Evolutionary conservation across 805 yeast species (phyloP).

Genomic region (Cyberlindnera xishuangbannaensis): DNA sequence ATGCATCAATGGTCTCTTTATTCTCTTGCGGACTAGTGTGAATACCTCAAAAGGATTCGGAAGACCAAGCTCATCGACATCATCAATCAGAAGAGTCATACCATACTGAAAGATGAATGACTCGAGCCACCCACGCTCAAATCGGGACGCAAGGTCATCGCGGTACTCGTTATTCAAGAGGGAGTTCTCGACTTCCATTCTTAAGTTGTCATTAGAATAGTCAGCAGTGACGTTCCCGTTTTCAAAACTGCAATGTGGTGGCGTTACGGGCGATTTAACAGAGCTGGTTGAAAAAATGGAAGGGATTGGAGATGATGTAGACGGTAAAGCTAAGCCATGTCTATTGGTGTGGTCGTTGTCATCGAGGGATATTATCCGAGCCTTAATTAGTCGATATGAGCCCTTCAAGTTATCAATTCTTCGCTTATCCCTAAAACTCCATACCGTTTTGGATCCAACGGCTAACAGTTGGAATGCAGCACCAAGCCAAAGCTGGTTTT

Average conservation of each 20-base stretch:
- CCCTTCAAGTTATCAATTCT: slow-evolving; percentile 27
- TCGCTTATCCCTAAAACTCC: slow-evolving; percentile 14
- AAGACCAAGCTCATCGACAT: slow-evolving; percentile 24
- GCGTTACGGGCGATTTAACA: neutral
- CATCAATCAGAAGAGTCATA: slow-evolving; percentile 33
- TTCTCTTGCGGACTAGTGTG: slow-evolving; percentile 26
- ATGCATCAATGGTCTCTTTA: slow-evolving; percentile 31
- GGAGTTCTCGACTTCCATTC: slow-evolving; percentile 20
- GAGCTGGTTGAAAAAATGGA: too few relatives aligned
- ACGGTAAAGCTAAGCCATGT: too few relatives aligned
- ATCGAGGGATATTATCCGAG: slow-evolving; percentile 16
- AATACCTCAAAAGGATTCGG: slow-evolving; percentile 40
- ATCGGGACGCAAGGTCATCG: slow-evolving; percentile 10
- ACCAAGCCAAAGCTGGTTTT: slow-evolving; percentile 32
- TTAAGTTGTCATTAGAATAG: slow-evolving; percentile 20
- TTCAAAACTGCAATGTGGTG: slow-evolving; percentile 1
- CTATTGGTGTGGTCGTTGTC: neutral
- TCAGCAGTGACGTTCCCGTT: slow-evolving; percentile 1
- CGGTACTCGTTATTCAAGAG: slow-evolving; percentile 5
- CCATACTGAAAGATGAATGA: slow-evolving; percentile 39
- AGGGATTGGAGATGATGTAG: neutral
- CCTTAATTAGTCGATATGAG: slow-evolving; percentile 31
- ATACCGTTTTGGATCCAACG: slow-evolving; percentile 31
- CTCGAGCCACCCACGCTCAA: slow-evolving; percentile 34
- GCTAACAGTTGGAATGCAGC: slow-evolving; percentile 35